Evolutionary conservation across 2,329 filamentous ascomycete species (phyloP).

Genomic region (Epichloe bromicola): DNA sequence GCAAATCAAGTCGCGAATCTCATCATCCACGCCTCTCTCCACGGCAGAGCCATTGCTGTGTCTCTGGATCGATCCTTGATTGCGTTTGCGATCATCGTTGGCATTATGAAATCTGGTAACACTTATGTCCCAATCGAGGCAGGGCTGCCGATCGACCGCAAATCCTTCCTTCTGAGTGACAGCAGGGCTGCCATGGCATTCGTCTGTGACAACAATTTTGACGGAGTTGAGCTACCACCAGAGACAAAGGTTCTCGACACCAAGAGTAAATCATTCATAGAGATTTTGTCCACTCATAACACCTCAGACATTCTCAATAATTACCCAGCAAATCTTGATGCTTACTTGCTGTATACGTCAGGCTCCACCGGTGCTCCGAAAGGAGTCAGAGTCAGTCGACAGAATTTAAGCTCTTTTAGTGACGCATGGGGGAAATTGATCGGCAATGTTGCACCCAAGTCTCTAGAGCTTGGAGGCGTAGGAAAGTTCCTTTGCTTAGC

Average conservation of each 20-base stretch:
- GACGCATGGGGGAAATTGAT: neutral
- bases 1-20: neutral
- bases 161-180: neutral
- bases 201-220: neutral
- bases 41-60: neutral
- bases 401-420: slow-evolving; percentile 27
- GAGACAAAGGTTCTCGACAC: neutral
- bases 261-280: neutral
- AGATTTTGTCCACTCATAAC: neutral
- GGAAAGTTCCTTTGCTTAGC: slow-evolving; percentile 15
- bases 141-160: neutral
- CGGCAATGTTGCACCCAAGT: neutral
- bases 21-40: neutral
- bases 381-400: slow-evolving; percentile 49
- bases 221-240: neutral
- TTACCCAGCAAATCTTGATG: neutral
- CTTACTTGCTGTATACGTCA: slow-evolving; percentile 52
- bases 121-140: neutral
- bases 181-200: neutral
- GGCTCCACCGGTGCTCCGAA: slow-evolving; percentile 54
- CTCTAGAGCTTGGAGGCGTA: slow-evolving; percentile 8
- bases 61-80: neutral
- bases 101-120: neutral
- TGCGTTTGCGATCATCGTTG: neutral
- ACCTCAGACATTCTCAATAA: neutral